These are phyloP conservation scores for Pichia cabralensis DNA, from an alignment of 805 yeast genomes.

Conservation along the genomic window DNA sequence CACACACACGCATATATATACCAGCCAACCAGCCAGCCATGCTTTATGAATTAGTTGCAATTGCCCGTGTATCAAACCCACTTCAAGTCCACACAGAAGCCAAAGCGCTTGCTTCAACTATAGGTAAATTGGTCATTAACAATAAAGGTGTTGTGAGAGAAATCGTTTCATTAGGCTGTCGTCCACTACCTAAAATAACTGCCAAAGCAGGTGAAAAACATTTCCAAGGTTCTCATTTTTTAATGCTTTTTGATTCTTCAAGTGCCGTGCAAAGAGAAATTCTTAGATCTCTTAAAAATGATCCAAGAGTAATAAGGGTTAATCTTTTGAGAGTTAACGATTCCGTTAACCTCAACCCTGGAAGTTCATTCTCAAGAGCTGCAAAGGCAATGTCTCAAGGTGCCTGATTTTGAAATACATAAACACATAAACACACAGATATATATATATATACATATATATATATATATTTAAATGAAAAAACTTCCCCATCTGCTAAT, in stretches of 20 bases:
- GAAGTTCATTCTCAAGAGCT: conserved; percentile 45
- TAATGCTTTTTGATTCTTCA: conserved; percentile 79
- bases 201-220: conserved; percentile 82
- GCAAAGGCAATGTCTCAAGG: conserved; percentile 16
- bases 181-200: conserved; percentile 70
- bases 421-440: neutral
- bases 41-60: conserved; percentile 87
- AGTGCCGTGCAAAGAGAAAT: conserved; percentile 82
- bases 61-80: conserved; percentile 70
- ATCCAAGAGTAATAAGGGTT: conserved; percentile 85
- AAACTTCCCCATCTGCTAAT: too few relatives aligned
- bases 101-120: conserved; percentile 44
- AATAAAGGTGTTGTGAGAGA: conserved; percentile 93
- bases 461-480: too few relatives aligned
- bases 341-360: conserved; percentile 40
- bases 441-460: neutral
- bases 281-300: conserved; percentile 66
- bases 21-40: too few relatives aligned
- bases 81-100: conserved; percentile 47
- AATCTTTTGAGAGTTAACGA: conserved; percentile 57
- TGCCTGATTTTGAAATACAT: too few relatives aligned
- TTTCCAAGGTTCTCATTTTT: conserved; percentile 82
- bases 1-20: too few relatives aligned
- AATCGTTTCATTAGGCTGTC: conserved; percentile 69
- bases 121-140: conserved; percentile 72